Evolutionary conservation across 345 rosid genomes (phyloP), one percentile per base, ranked within the genome.

Genomic region (Syzygium aqueum): DNA sequence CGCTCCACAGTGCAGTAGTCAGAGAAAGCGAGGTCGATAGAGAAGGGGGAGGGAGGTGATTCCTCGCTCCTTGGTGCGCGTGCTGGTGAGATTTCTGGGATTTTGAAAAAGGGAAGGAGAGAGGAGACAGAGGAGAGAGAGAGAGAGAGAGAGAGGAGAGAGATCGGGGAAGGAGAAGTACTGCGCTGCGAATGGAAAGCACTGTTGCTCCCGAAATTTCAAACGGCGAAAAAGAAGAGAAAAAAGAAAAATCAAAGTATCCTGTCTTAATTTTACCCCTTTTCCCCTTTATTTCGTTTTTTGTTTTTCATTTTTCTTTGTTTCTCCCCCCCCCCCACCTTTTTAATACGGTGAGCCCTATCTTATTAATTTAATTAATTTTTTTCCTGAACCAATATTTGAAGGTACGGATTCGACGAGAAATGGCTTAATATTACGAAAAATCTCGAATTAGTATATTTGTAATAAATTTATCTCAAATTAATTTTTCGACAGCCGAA

Each of bases 381-480:
- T 43, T 43, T 43, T 43, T 43, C 6, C 46, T 43, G 6, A 43
- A 43, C 46, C 7, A 43, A 43, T 43, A 43, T 43, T 43, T 43
- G 46, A 43, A 7, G 46, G 46, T 43, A 43, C 46, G 6, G 6
- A 43, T 43, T 43, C 7, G 46, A 43, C 6, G 46, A 5, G 46
- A 5, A 43, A 43, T n/a, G 7, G 1, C 1, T 43, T 43, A 43
- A 43, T 43, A 43, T 1, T 1, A 5, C 46, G 46, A 43, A 43
- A 43, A 43, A 43, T 43, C 46, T 43, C 7, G 46, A 43, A 43
- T 43, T 6, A 1, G 1, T 43, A 43, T 43, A 43, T 5, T 4
- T 1, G 46, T 43, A 7, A 43, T 7, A 1, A 1, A 6, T 43
- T 43, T 43, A 43, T 5, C 7, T 1, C 1, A 1, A 7, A 43